phyloP scores from a whole-genome alignment of 768 basidiomycete species.

The Rhodosporidiobolus sp. region DNA sequence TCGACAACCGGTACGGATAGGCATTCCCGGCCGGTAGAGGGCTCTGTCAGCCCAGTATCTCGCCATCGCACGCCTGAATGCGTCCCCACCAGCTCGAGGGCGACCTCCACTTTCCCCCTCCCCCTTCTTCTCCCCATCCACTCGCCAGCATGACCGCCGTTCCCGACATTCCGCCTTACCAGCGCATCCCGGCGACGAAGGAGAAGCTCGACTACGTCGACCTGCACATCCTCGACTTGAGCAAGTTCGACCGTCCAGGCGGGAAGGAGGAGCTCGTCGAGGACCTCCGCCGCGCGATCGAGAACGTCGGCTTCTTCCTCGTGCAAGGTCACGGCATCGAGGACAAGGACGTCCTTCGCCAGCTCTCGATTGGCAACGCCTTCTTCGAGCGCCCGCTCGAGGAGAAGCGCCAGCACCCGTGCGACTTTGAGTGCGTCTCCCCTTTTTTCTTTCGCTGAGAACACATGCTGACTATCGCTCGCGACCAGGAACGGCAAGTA shows the following conservation, averaged over 20 bases:
- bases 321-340: conserved; percentile 51
- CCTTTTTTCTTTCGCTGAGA: not conserved
- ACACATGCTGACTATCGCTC: conserved; percentile 34
- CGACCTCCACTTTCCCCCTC: not conserved
- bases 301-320: conserved; percentile 29
- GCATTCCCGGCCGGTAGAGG: too few relatives aligned
- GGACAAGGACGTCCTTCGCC: conserved; percentile 50
- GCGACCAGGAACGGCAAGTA: not conserved
- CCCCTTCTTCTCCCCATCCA: not conserved
- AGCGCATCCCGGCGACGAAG: conserved; percentile 2
- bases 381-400: conserved; percentile 50
- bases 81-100: not conserved
- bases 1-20: too few relatives aligned
- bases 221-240: not conserved
- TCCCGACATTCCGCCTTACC: not conserved
- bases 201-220: conserved; percentile 1
- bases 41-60: too few relatives aligned
- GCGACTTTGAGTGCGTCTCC: conserved; percentile 46
- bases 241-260: not conserved
- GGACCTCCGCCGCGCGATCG: conserved; percentile 29
- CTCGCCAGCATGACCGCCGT: not conserved
- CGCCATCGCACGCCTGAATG: too few relatives aligned
- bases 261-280: conserved; percentile 42
- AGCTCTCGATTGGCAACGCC: conserved; percentile 50
- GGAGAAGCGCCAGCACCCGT: conserved; percentile 48